phyloP scores from a whole-genome alignment of 139 green algal species.

The Micractinium sp. region DNA sequence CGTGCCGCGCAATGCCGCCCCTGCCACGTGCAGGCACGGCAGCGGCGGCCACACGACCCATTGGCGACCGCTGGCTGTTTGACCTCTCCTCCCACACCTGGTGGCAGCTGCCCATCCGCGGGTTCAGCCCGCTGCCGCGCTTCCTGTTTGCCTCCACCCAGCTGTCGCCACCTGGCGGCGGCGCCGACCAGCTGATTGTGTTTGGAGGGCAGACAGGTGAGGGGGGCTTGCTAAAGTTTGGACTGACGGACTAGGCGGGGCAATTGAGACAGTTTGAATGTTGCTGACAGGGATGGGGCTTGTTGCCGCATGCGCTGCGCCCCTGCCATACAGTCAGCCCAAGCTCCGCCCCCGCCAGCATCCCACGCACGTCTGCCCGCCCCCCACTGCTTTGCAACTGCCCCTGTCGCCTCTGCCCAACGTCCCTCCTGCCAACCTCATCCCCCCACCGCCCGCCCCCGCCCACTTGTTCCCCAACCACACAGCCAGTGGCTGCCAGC shows the following conservation, averaged over 20 bases:
- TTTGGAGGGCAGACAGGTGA: slow-evolving; percentile 43
- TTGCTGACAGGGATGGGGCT: no score
- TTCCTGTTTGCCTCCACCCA: slow-evolving; percentile 26
- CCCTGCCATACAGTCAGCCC: no score
- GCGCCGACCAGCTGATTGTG: slow-evolving; percentile 19
- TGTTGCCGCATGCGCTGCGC: no score
- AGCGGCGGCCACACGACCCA: neutral
- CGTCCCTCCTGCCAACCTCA: no score
- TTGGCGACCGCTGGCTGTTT: slow-evolving; percentile 45
- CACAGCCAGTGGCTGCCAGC: no score
- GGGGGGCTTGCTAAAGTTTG: neutral
- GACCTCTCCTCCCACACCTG: slow-evolving; percentile 2
- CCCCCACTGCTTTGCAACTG: no score
- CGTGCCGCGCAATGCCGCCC: neutral
- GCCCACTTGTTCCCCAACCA: no score
- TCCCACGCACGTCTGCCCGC: no score
- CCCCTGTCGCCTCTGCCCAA: no score
- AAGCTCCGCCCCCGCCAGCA: no score
- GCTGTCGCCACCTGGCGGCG: neutral
- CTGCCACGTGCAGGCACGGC: neutral
- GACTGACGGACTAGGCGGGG: neutral
- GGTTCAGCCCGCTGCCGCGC: slow-evolving; percentile 31
- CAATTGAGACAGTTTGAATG: no score
- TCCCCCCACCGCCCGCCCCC: no score
- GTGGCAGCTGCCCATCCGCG: slow-evolving; percentile 20